Percentiles rank a stretch among this genome's conserved stretches.
These are phyloP conservation scores for Hyphopichia burtonii DNA, from an alignment of 1,139 yeast species.

Conservation along the genomic window DNA sequence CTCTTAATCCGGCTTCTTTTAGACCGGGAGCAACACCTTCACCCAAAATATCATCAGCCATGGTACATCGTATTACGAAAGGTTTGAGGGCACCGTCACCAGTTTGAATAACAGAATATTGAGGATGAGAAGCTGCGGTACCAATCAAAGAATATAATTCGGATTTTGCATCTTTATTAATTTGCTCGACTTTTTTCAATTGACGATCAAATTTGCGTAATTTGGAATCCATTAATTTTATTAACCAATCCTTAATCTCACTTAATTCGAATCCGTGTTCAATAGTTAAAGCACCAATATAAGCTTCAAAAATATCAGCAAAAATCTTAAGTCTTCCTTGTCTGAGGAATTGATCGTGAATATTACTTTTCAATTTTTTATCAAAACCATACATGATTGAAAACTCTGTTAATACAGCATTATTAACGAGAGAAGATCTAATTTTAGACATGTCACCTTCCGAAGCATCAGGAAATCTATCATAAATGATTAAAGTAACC, in stretches of 20 bases:
- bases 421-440: slow-evolving; percentile 72
- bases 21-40: slow-evolving; percentile 58
- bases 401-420: slow-evolving; percentile 70
- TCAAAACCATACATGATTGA: slow-evolving; percentile 71
- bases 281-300: slow-evolving; percentile 76
- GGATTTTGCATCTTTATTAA: slow-evolving; percentile 67
- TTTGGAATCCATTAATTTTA: slow-evolving; percentile 42
- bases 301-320: slow-evolving; percentile 89
- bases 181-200: slow-evolving; percentile 27
- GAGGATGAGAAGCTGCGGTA: slow-evolving; percentile 64
- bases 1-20: slow-evolving; percentile 68
- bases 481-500: slow-evolving; percentile 66
- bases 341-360: slow-evolving; percentile 32
- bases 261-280: slow-evolving; percentile 51
- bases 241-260: slow-evolving; percentile 61
- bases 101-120: slow-evolving; percentile 53
- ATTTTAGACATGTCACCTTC: slow-evolving; percentile 82
- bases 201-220: slow-evolving; percentile 26
- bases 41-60: slow-evolving; percentile 58
- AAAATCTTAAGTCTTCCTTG: slow-evolving; percentile 52
- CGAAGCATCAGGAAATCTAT: slow-evolving; percentile 62
- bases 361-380: slow-evolving; percentile 50
- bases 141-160: slow-evolving; percentile 81
- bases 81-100: slow-evolving; percentile 53
- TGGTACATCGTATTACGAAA: slow-evolving; percentile 64